These are phyloP conservation scores for Plectranthus barbatus DNA, from an alignment of 257 asterid genomes.

Conservation along the genomic window DNA sequence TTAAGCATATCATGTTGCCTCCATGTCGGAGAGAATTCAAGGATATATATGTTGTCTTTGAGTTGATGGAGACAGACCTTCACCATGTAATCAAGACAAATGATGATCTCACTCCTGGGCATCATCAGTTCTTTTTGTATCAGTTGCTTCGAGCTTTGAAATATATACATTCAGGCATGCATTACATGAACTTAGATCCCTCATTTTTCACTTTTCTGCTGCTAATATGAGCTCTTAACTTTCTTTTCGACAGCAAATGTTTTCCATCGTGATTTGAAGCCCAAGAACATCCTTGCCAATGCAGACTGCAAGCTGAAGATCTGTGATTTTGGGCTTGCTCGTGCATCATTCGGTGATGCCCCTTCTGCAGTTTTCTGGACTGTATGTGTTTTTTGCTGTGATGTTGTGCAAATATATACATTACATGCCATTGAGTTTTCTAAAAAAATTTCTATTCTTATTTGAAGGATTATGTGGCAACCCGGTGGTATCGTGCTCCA, in stretches of 20 bases:
- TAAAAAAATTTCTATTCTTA: slow-evolving; percentile 17
- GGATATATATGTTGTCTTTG: slow-evolving; percentile 92
- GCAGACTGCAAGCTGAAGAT: slow-evolving; percentile 98
- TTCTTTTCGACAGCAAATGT: slow-evolving; percentile 66
- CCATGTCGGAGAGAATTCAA: slow-evolving; percentile 91
- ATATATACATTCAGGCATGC: slow-evolving; percentile 76
- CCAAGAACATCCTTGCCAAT: slow-evolving; percentile 94
- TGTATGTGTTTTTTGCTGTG: slow-evolving; percentile 43
- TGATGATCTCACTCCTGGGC: slow-evolving; percentile 89
- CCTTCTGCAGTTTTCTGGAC: slow-evolving; percentile 99
- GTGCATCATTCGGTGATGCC: slow-evolving; percentile 83
- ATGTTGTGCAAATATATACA: slow-evolving; percentile 10
- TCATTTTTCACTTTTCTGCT: neutral
- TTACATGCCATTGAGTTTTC: too few relatives aligned
- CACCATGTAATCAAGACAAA: slow-evolving; percentile 88
- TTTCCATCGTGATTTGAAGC: slow-evolving; percentile 88
- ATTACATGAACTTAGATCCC: neutral
- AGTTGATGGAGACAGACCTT: slow-evolving; percentile 98
- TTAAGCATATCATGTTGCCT: slow-evolving; percentile 91
- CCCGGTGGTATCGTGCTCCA: slow-evolving; percentile 99
- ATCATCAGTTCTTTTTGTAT: slow-evolving; percentile 88
- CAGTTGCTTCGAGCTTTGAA: slow-evolving; percentile 93
- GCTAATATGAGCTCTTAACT: neutral
- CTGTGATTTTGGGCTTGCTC: slow-evolving; percentile 98
- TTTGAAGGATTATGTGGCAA: slow-evolving; percentile 89